Percentiles rank a stretch among this genome's conserved stretches.
phyloP scores from a whole-genome alignment of 2,329 filamentous ascomycete species.

The Beauveria brongniartii region DNA sequence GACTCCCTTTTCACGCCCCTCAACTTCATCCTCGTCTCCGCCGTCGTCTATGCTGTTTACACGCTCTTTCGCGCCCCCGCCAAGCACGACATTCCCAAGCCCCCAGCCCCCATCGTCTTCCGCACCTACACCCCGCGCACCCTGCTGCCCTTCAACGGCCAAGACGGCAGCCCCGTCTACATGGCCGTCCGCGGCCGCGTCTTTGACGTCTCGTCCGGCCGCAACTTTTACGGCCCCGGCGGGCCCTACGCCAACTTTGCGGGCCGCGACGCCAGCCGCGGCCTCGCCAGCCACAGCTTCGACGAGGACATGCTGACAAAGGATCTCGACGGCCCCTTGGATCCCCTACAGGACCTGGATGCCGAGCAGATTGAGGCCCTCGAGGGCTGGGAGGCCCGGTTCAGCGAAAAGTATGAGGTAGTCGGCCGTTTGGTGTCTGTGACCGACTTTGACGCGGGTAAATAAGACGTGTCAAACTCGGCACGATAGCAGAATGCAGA shows the following conservation, averaged over 20 bases:
- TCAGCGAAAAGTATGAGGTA: conserved; percentile 89
- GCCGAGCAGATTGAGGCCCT: conserved; percentile 74
- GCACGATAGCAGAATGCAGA: background rate
- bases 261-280: conserved; percentile 80
- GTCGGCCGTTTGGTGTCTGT: conserved; percentile 72
- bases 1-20: conserved; percentile 49
- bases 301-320: conserved; percentile 92
- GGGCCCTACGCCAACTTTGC: conserved; percentile 96
- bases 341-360: conserved; percentile 64
- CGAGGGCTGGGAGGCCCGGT: conserved; percentile 87
- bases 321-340: conserved; percentile 76
- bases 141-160: conserved; percentile 79
- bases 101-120: conserved; percentile 54
- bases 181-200: conserved; percentile 85
- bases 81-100: conserved; percentile 39
- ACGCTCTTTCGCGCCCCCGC: conserved; percentile 41
- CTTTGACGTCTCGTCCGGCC: conserved; percentile 80
- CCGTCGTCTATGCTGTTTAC: conserved; percentile 53
- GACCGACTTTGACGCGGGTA: conserved; percentile 25
- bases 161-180: conserved; percentile 66
- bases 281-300: conserved; percentile 85
- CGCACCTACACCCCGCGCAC: conserved; percentile 66
- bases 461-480: background rate
- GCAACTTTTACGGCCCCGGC: conserved; percentile 93
- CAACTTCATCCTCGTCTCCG: conserved; percentile 50